Conservation (phyloP, 164 flowering plant species). For the Echeveria elegans region DNA sequence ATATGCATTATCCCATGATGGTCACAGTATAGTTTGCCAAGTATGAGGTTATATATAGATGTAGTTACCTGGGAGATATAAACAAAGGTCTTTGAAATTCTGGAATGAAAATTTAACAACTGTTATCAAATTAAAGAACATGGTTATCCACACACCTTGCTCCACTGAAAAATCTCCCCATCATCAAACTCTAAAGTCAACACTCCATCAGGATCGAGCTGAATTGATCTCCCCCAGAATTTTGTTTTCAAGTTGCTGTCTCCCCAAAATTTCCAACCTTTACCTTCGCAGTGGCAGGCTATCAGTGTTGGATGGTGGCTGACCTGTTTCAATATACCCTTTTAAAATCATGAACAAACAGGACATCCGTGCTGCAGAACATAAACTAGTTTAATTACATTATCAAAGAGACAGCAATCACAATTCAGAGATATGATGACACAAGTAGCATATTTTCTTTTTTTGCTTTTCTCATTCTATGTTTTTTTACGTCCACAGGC, state of each 20-base stretch:
- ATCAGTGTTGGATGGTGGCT: slow-evolving; percentile 95
- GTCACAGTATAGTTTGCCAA: slow-evolving; percentile 82
- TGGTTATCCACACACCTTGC: slow-evolving; percentile 48
- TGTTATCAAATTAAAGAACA: slow-evolving; percentile 4
- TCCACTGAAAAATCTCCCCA: slow-evolving; percentile 94
- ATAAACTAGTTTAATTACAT: neutral
- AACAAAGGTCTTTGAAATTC: slow-evolving; percentile 1
- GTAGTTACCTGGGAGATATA: slow-evolving; percentile 64
- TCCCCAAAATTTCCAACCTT: slow-evolving; percentile 94
- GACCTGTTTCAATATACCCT: slow-evolving; percentile 39
- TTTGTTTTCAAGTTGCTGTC: slow-evolving; percentile 8
- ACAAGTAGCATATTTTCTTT: no score
- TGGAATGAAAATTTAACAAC: neutral
- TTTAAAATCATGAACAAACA: neutral
- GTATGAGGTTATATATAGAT: slow-evolving; percentile 69
- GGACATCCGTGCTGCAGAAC: neutral
- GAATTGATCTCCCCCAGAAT: slow-evolving; percentile 84
- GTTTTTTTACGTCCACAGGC: neutral
- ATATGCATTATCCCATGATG: slow-evolving; percentile 91
- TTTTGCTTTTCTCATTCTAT: neutral
- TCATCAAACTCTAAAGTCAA: slow-evolving; percentile 88
- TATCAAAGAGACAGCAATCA: neutral
- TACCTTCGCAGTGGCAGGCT: slow-evolving; percentile 96
- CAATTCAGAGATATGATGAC: neutral
- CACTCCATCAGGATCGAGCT: slow-evolving; percentile 86